These are phyloP conservation scores for Jaltomata sinuosa DNA, from an alignment of 257 asterid genomes.

Conservation along the genomic window DNA sequence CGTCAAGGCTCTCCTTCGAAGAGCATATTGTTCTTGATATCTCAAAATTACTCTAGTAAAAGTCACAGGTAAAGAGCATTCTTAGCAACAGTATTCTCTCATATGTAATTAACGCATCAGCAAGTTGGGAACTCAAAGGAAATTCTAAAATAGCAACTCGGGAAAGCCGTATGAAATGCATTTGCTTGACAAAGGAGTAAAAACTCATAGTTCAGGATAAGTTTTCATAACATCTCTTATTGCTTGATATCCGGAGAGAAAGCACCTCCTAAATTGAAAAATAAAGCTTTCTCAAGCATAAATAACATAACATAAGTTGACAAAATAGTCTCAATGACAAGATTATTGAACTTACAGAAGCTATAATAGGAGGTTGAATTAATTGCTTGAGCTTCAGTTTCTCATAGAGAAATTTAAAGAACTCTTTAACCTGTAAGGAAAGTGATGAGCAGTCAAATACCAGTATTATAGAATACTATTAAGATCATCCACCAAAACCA, in stretches of 20 bases:
- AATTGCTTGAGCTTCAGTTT: conserved; percentile 94
- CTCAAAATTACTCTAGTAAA: background rate
- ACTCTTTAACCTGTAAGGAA: conserved; percentile 45
- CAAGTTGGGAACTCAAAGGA: background rate
- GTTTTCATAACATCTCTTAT: background rate
- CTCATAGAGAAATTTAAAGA: conserved; percentile 64
- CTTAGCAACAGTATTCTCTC: background rate
- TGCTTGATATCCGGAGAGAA: background rate
- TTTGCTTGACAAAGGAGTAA: background rate
- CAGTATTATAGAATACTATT: background rate
- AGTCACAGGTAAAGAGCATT: background rate
- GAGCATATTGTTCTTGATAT: background rate
- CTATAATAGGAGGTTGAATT: conserved; percentile 92
- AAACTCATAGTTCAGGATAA: background rate
- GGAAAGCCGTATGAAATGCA: background rate
- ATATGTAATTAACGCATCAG: background rate
- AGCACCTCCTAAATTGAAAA: background rate
- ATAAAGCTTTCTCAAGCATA: background rate
- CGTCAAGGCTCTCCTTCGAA: no score
- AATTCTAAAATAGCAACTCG: background rate
- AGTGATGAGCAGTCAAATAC: background rate
- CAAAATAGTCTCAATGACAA: background rate
- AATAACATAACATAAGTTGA: background rate
- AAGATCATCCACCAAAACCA: background rate
- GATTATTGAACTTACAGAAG: conserved; percentile 61